Evolutionary conservation across 495 filamentous ascomycete genomes (phyloP).

Genomic region (Lasiosphaeris hirsuta): DNA sequence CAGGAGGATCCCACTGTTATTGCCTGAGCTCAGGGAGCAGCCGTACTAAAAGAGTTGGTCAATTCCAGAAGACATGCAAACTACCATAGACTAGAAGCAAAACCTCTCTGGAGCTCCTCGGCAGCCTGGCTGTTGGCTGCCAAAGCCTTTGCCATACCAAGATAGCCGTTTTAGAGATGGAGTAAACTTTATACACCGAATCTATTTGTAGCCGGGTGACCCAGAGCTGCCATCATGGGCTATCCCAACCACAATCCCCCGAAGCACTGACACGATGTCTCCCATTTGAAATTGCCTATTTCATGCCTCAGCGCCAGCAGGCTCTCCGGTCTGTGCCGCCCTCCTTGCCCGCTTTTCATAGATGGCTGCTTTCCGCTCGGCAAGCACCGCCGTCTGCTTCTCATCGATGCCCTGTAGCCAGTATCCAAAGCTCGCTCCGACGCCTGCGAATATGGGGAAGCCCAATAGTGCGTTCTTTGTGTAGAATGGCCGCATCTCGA

Average conservation of each 20-base stretch:
- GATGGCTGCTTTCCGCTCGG: conserved; percentile 69
- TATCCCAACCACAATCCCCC: too few species aligned
- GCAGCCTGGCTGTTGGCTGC: background rate
- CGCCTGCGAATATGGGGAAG: conserved; percentile 83
- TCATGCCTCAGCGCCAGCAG: conserved; percentile 20
- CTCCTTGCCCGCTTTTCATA: conserved; percentile 84
- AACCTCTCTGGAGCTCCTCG: too few species aligned
- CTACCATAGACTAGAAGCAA: background rate
- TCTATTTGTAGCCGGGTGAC: background rate
- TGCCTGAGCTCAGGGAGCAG: conserved; percentile 22
- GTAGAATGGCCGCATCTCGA: conserved; percentile 96
- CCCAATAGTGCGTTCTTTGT: conserved; percentile 72
- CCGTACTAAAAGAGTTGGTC: background rate
- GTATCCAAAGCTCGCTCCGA: conserved; percentile 91
- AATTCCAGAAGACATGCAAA: background rate
- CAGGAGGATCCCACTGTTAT: conserved; percentile 45
- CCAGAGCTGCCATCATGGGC: background rate
- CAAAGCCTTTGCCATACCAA: background rate
- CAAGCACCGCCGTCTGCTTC: conserved; percentile 69
- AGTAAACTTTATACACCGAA: conserved; percentile 17
- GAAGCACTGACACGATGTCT: background rate
- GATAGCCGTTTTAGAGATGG: conserved; percentile 2
- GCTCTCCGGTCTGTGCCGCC: conserved; percentile 55
- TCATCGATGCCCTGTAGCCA: conserved; percentile 86
- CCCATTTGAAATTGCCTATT: background rate